Evolutionary conservation across 495 filamentous ascomycete species (phyloP), one percentile per base, ranked within the genome.

Genomic region (Hypomontagnella submonticulosa): DNA sequence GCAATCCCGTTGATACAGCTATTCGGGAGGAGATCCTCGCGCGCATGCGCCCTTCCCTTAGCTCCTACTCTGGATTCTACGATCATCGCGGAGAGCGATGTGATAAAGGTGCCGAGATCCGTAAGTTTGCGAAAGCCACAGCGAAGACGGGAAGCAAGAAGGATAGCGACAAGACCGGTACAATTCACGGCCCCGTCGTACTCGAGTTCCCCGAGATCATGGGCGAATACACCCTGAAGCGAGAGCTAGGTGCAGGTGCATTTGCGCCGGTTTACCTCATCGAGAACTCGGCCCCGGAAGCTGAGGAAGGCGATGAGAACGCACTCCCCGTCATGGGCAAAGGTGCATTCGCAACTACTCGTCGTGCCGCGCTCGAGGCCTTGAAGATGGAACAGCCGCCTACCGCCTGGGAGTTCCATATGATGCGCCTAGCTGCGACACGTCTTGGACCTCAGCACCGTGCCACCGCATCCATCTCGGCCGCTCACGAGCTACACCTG

Each of bases 241-340:
- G 89, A n/a, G 92, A 97, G 70, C 87, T 99, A 6, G 95, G 95
- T 7, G 89, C 92, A 15, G 95, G 95, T 19, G 94, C 96, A 2
- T 98, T 92, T 75, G 95, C 93, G 5, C 93, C 95, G 0, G 96
- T 99, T 5, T 98, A 97, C 74, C 83, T 98, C 1, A 88, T 90
- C 9, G 89, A 97, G 70, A 93, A 89, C 67, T 81, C 80, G 1
- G 71, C 72, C 8, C 78, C 80, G 2, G 79, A 83, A 37, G 67
- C 71, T 16, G 70, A 73, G 10, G 70, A 70, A 11, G 68, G 79
- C 34, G 83, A 84, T 55, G 83, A 84, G n/a, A 84, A 85, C 47
- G 71, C 69, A 9, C 73, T 68, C 23, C 72, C 79, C 9, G 76
- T 72, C 13, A 85, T 85, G 76, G 82, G 80, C 50, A 77, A 79